Evolutionary conservation across 2,329 filamentous ascomycete genomes (phyloP), one percentile per base, ranked within the genome.

Genomic region (Diaporthe citriasiana): DNA sequence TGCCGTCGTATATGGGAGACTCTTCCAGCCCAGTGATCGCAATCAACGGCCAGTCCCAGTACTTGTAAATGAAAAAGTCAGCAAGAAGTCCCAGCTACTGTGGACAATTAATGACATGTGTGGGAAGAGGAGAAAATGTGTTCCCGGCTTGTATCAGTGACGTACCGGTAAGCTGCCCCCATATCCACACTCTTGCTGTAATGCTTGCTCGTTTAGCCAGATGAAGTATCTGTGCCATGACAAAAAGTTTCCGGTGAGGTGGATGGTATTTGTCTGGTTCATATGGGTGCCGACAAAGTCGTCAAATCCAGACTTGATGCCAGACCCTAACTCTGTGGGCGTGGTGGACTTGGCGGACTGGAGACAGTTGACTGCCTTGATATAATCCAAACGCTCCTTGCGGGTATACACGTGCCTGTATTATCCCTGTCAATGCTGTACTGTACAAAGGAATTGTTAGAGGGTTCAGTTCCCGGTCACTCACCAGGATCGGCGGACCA

Each of bases 1-100:
- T 86, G n/a, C 88, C 87, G 74, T 89, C 86, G 73, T 87, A 88
- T 87, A 89, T 78, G 13, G 87, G 85, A 0, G 87, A 88, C 76
- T 85, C 83, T 71, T 79, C 76, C 0, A 84, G 82, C 66, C 89
- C 84, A 22, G 42, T 65, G 4, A 82, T 76, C 0, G 86, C 81
- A 77, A 85, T 86, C 74, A 83, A 84, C 4, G 84, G 83, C 83
- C 87, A 89, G 76, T 88, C 87, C 79, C 83, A 83, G 78, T 87
- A 88, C 50, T 59, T 59, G 2, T 1, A 25, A 7, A 27, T 40
- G 1, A 25, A 27, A n/a, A 12, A 9, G 35, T 59, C 13, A 59
- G 35, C n/a, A 3, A 40, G 12, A 25, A n/a, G 5, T 38, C 19
- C 12, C 12, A 4, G 19, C 15, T 10, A 3, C 27, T 19, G 27